Base-by-base conservation (phyloP, 2,329 filamentous ascomycete genomes). In the Aspergillus glaucus region DNA sequence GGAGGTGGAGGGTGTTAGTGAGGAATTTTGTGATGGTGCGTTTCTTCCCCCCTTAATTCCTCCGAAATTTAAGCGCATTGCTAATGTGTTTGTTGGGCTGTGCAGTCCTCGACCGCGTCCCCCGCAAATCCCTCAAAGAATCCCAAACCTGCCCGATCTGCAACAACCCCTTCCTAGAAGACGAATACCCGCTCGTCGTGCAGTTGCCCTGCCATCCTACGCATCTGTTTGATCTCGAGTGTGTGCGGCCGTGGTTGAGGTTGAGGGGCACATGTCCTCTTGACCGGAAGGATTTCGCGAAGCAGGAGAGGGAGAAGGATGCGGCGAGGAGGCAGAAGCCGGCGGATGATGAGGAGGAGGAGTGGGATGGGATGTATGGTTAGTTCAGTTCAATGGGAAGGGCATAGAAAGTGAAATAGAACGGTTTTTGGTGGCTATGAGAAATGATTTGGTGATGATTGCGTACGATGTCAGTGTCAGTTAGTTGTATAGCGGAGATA, bases 201-300 rank as follows among this genome's bases (percentile, higher is more conserved):
- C 73, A 75, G 24, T 63, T 85, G 28, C 79, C 81, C 8, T 85
- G 82, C 55, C 79, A 84, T 61, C 71, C 76, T 14, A 76, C 76
- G 34, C 82, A 85, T 62, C 59, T 80, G 17, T 85, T 84, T 64
- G 82, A 85, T 65, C 63, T 85, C 22, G 81, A 85, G 57, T 85
- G 82, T 63, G 80, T 85, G 52, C 68, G 75, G 50, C 81, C 82
- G 0, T 85, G 82, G 82, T 65, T 85, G 53, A 77, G 82, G 55
- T 69, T 85, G 48, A 79, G 82, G 53, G 78, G 79, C 7, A 84
- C 81, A 17, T 85, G 81, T 66, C 81, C 81, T 15, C 69, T 85
- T 43, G 81, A 84, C 61, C 73, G 82, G 45, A 74, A 76, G 60
- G 76, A 79, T 61, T 70, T 85, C 50, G 68, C 79, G 15, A 81